These are phyloP conservation scores for Maudiozyma barnettii DNA, from an alignment of 805 yeast species.

Conservation along the genomic window DNA sequence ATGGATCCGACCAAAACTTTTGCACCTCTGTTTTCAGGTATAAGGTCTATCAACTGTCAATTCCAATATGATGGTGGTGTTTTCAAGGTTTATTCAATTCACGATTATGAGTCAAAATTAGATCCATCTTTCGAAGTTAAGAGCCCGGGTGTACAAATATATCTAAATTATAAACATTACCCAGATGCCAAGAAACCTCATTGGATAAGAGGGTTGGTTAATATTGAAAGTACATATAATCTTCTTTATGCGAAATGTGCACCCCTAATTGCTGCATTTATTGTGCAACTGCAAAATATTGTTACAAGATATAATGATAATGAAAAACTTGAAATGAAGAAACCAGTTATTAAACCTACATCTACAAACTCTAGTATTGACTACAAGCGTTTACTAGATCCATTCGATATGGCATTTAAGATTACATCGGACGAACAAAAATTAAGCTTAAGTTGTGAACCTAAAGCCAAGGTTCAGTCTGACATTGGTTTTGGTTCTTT, in stretches of 20 bases:
- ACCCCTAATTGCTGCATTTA: constrained; percentile 60
- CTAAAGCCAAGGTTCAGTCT: constrained; percentile 87
- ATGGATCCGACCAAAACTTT: constrained; percentile 5
- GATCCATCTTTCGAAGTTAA: constrained; percentile 50
- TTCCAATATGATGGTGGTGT: constrained; percentile 64
- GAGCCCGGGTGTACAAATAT: constrained; percentile 65
- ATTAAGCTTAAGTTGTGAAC: constrained; percentile 78
- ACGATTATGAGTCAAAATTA: constrained; percentile 33
- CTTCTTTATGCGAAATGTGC: constrained; percentile 63
- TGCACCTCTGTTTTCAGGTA: constrained; percentile 18
- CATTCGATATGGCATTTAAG: constrained; percentile 53
- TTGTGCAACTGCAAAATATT: constrained; percentile 39
- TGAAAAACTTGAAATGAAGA: constrained; percentile 2
- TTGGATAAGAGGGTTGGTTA: constrained; percentile 20
- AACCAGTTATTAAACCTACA: background rate
- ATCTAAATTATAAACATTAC: constrained; percentile 38
- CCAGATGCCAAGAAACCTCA: constrained; percentile 14
- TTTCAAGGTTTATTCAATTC: constrained; percentile 33
- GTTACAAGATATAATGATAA: constrained; percentile 29
- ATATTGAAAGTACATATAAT: constrained; percentile 52
- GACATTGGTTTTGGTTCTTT: constrained; percentile 64
- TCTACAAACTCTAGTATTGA: constrained; percentile 20
- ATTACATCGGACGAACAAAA: constrained; percentile 64
- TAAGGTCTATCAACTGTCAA: constrained; percentile 39
- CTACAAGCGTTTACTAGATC: constrained; percentile 39